Base-by-base conservation (phyloP, 495 filamentous ascomycete genomes). In the Aspergillus egyptiacus region DNA sequence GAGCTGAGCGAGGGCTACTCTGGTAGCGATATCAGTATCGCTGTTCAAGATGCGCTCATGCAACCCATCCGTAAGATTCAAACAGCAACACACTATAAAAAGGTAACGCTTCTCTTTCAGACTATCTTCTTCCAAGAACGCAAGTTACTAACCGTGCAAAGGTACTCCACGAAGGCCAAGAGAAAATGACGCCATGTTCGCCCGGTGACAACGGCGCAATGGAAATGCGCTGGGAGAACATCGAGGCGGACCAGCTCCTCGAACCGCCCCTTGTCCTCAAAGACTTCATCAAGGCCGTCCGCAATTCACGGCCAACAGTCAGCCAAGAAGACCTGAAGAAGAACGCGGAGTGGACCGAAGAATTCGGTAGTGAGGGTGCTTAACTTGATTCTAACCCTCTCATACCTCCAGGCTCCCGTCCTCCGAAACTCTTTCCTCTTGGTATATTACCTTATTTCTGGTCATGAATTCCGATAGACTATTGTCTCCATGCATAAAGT, bases 21-120 rank as follows among this genome's bases (percentile, higher is more conserved):
- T 0, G 93, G 93, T 9, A 91, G 85, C 47, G 93, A 99, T 80
- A 95, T 99, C 62, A 84, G 78, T 61, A 97, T 97, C 60, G 91
- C 87, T 5, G 93, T 97, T 19, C 93, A 99, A 64, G 90, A 96
- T 69, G 93, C 93, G 9, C 72, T 97, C 15, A 99, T 99, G 93
- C 89, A 97, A 61, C 94, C 93, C 1, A 87, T 99, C 46, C 76
- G 93, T 46, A 94, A 95, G 71, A 97, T 99, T 54, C 91, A 97
- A 70, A 95, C 88, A 38, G 93, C 93, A 23, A 99, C 93, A 48
- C 93, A 99, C 71, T 99, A 97, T 70, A 97, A 96, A 65, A 85
- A 86, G 77, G 91, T 93, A 73, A 34, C 64, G 55, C 45, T 6
- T 28, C 22, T 22, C 22, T 34, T 15, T 23, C 13, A 19, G 5